Conservation (phyloP, 2,329 filamentous ascomycete species). For the Alternaria longipes region DNA sequence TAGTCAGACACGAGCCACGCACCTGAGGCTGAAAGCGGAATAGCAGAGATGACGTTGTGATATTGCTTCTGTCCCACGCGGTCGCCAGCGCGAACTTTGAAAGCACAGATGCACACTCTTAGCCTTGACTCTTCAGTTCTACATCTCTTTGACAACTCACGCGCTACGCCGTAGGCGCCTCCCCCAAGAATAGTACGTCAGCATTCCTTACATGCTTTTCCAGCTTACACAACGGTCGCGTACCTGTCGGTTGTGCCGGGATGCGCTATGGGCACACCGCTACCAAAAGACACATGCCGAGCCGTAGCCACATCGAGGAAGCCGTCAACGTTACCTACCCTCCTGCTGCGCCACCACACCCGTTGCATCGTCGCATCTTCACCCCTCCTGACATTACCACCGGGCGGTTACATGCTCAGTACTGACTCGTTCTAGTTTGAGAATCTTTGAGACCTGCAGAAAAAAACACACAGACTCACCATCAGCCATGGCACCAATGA, state of each 20-base stretch:
- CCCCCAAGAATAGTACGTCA: slow-evolving; percentile 28
- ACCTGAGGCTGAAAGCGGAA: slow-evolving; percentile 7
- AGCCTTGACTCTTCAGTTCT: not conserved
- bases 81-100: not conserved
- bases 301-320: not conserved
- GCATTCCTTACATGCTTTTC: slow-evolving; percentile 2
- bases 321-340: not conserved
- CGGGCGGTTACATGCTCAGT: not conserved
- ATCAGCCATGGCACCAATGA: slow-evolving; percentile 49
- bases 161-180: not conserved
- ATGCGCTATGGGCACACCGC: slow-evolving; percentile 19
- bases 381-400: slow-evolving; percentile 7
- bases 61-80: not conserved
- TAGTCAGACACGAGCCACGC: not conserved
- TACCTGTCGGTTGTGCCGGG: slow-evolving; percentile 17
- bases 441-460: not conserved
- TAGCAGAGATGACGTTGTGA: slow-evolving; percentile 16
- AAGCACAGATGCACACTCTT: not conserved
- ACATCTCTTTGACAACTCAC: not conserved
- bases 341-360: slow-evolving; percentile 30
- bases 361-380: slow-evolving; percentile 14
- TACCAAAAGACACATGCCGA: slow-evolving; percentile 8
- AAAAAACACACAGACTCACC: not conserved
- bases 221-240: slow-evolving; percentile 9
- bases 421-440: slow-evolving; percentile 19